These are phyloP conservation scores for Protomyces macrosporus DNA, from an alignment of 1,139 yeast genomes.

Conservation along the genomic window DNA sequence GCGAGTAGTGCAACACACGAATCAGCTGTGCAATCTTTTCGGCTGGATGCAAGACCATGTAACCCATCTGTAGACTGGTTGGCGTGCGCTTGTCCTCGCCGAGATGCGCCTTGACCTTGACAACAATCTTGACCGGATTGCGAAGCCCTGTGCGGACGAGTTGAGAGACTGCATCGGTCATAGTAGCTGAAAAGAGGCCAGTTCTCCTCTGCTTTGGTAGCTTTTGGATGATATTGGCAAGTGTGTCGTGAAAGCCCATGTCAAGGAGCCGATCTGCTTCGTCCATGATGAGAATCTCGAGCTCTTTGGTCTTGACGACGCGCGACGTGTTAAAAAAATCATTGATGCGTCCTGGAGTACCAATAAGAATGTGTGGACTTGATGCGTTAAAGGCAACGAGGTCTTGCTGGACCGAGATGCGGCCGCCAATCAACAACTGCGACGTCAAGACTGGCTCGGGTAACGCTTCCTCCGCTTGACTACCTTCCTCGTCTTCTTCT, in stretches of 20 bases:
- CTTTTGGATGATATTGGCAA: constrained; percentile 57
- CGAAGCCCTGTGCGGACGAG: constrained; percentile 58
- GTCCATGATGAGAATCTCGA: constrained; percentile 76
- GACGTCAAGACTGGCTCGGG: constrained; percentile 43
- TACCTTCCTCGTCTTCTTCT: constrained; percentile 87
- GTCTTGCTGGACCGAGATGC: constrained; percentile 65
- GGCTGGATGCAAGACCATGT: constrained; percentile 57
- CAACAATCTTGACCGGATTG: constrained; percentile 81
- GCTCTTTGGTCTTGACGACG: constrained; percentile 42
- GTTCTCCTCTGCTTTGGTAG: constrained; percentile 89
- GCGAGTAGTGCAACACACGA: constrained; percentile 39
- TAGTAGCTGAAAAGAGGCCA: constrained; percentile 88
- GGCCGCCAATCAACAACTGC: constrained; percentile 78
- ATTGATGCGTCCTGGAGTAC: constrained; percentile 85
- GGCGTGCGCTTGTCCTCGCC: constrained; percentile 45
- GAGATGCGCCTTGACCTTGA: constrained; percentile 40
- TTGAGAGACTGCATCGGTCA: constrained; percentile 60
- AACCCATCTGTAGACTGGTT: constrained; percentile 56
- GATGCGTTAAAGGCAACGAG: constrained; percentile 50
- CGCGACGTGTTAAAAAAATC: constrained; percentile 58
- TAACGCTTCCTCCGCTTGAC: neutral
- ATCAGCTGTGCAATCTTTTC: constrained; percentile 57
- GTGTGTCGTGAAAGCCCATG: constrained; percentile 65
- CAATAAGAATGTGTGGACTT: constrained; percentile 71
- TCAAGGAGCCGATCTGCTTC: constrained; percentile 91